These are phyloP conservation scores for Bacidia rubella DNA, from an alignment of 495 filamentous ascomycete genomes.

Conservation along the genomic window DNA sequence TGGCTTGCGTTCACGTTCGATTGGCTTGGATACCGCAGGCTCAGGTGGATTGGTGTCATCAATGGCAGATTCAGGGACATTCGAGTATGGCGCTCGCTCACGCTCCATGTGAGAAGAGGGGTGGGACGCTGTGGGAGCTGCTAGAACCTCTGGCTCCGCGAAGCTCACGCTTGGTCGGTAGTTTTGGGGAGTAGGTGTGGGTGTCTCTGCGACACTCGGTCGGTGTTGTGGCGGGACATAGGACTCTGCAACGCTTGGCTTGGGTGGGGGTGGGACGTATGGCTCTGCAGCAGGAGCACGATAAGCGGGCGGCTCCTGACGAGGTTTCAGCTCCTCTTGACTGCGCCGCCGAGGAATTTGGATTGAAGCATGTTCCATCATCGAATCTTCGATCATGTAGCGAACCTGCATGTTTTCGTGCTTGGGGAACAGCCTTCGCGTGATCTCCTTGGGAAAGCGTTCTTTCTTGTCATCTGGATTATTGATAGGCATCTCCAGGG, in stretches of 20 bases:
- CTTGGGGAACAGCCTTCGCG: conserved; percentile 56
- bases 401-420: conserved; percentile 25
- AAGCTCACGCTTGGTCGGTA: conserved; percentile 16
- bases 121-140: conserved; percentile 17
- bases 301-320: background rate
- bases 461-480: conserved; percentile 59
- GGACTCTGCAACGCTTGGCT: conserved; percentile 2
- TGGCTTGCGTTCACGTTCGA: conserved; percentile 51
- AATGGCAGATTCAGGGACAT: conserved; percentile 25
- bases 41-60: conserved; percentile 36
- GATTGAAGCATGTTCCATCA: conserved; percentile 35
- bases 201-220: conserved; percentile 12
- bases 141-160: conserved; percentile 10
- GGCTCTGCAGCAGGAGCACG: background rate
- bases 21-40: conserved; percentile 21
- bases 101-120: conserved; percentile 31
- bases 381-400: conserved; percentile 30
- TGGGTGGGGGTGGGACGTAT: background rate
- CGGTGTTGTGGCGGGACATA: conserved; percentile 14
- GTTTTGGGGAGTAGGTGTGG: conserved; percentile 13
- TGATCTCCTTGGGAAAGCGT: conserved; percentile 66
- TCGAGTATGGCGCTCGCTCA: conserved; percentile 36
- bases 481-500: conserved; percentile 61
- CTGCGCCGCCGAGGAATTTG: conserved; percentile 32
- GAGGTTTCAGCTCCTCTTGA: conserved; percentile 9